Conservation (phyloP, 805 yeast genomes). For the Teunomyces lycoperdinae region DNA sequence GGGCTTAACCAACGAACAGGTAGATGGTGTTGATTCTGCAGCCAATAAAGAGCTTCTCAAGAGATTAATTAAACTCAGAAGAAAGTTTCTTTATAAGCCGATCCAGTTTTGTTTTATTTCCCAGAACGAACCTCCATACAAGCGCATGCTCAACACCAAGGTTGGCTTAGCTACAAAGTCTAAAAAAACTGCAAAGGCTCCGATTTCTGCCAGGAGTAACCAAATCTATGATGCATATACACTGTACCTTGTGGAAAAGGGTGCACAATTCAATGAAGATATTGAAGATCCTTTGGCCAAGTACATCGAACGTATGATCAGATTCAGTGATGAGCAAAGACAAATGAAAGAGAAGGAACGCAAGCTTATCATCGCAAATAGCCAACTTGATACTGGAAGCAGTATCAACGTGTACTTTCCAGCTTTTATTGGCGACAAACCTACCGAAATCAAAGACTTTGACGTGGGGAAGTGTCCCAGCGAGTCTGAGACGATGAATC, state of each 20-base stretch:
- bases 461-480: slow-evolving; percentile 8
- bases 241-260: slow-evolving; percentile 10
- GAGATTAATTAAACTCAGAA: slow-evolving; percentile 11
- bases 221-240: slow-evolving; percentile 9
- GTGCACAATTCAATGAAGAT: slow-evolving; percentile 1
- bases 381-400: neutral
- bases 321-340: slow-evolving; percentile 17
- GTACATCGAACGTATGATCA: slow-evolving; percentile 14
- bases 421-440: neutral
- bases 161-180: neutral
- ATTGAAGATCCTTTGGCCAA: slow-evolving; percentile 13
- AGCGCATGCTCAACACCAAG: slow-evolving; percentile 10
- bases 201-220: neutral
- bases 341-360: slow-evolving; percentile 14
- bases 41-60: slow-evolving; percentile 7
- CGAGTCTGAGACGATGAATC: slow-evolving; percentile 1
- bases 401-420: neutral
- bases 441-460: slow-evolving; percentile 5
- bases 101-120: slow-evolving; percentile 23
- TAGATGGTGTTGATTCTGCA: neutral
- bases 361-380: slow-evolving; percentile 5
- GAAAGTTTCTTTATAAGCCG: slow-evolving; percentile 20
- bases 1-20: neutral
- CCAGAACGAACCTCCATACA: slow-evolving; percentile 14
- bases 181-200: neutral